phyloP scores from a whole-genome alignment of 352 stramenopile genomes.

The Globisporangium apiculatum region DNA sequence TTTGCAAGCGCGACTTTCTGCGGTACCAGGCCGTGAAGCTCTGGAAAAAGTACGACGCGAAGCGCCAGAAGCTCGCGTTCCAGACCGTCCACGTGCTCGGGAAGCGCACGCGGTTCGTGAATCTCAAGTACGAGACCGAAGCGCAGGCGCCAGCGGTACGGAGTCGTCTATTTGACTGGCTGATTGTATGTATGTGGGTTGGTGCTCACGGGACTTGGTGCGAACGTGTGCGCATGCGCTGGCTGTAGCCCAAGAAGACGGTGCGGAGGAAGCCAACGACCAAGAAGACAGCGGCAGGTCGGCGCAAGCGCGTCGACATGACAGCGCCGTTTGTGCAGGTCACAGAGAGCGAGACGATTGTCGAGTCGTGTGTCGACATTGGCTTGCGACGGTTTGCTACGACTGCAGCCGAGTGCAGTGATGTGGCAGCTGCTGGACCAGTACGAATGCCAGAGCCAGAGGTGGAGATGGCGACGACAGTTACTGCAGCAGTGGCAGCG shows the following conservation, averaged over 20 bases:
- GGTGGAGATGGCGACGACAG: no score
- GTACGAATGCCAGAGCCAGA: no score
- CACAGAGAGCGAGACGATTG: no score
- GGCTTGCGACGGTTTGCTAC: no score
- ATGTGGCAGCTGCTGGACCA: no score
- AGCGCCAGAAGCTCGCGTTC: slow-evolving; percentile 42
- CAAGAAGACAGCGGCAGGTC: no score
- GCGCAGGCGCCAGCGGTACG: not conserved
- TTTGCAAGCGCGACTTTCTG: slow-evolving; percentile 78
- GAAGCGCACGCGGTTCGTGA: slow-evolving; percentile 49
- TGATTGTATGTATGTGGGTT: not conserved
- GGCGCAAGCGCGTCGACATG: not conserved
- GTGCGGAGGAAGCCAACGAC: not conserved
- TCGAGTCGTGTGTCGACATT: no score
- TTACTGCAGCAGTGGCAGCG: no score
- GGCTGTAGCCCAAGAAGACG: not conserved
- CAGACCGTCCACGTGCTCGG: slow-evolving; percentile 34
- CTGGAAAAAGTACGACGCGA: slow-evolving; percentile 71
- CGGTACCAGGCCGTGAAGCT: slow-evolving; percentile 61
- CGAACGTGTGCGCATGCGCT: not conserved
- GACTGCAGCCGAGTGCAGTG: no score
- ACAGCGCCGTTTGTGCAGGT: no score
- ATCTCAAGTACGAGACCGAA: slow-evolving; percentile 14
- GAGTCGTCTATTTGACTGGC: not conserved
- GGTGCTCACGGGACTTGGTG: not conserved